Conservation (phyloP, 257 asterid genomes). For the Thymus quinquecostatus region DNA sequence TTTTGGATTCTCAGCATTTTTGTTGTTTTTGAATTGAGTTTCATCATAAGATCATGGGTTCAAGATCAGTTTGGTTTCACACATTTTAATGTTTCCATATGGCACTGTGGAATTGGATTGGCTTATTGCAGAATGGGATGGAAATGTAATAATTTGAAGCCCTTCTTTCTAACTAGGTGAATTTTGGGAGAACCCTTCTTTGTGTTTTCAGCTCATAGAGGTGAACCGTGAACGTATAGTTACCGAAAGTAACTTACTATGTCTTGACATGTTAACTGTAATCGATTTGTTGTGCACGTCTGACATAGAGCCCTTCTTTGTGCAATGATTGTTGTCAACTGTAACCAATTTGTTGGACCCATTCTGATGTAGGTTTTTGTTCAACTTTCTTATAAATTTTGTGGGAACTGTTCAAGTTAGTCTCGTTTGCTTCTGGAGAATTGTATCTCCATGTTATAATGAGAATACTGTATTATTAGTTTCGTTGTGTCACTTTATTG, state of each 20-base stretch:
- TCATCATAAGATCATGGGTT: slow-evolving; percentile 15
- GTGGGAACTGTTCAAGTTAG: background rate
- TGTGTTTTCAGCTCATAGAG: slow-evolving; percentile 10
- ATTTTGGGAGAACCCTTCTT: slow-evolving; percentile 11
- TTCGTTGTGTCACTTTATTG: background rate
- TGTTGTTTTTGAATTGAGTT: slow-evolving; percentile 7
- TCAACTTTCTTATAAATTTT: slow-evolving; percentile 4
- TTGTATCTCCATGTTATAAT: background rate
- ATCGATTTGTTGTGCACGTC: background rate
- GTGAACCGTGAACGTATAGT: background rate
- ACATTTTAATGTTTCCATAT: background rate
- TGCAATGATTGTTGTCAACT: background rate
- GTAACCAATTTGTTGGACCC: background rate
- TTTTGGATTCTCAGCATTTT: slow-evolving; percentile 7
- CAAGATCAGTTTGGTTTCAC: slow-evolving; percentile 18
- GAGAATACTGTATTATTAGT: background rate
- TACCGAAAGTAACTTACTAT: background rate
- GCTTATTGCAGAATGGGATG: slow-evolving; percentile 25
- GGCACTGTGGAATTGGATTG: slow-evolving; percentile 14
- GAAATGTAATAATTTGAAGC: slow-evolving; percentile 7
- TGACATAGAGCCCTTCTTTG: background rate
- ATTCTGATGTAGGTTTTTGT: background rate
- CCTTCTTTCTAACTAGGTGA: slow-evolving; percentile 3
- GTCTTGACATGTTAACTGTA: background rate
- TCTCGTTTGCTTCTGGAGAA: background rate